Evolutionary conservation across 2,329 filamentous ascomycete species (phyloP).

Genomic region (Aspergillaceae sp.): DNA sequence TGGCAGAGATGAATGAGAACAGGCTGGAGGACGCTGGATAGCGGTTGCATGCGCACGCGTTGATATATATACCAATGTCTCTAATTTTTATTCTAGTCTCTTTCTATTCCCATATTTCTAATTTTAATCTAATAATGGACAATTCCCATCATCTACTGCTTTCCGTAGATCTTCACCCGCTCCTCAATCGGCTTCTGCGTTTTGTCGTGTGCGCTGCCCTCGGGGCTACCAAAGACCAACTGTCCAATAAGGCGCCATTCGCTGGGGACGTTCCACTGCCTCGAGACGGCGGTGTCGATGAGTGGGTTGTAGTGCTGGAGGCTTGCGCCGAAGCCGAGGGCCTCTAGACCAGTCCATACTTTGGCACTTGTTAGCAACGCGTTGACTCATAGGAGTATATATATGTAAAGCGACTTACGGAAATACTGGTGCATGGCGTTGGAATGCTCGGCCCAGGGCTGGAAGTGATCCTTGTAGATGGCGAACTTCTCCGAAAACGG

Average conservation of each 20-base stretch:
- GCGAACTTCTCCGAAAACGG: constrained; percentile 60
- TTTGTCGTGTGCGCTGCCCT: constrained; percentile 54
- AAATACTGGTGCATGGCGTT: constrained; percentile 74
- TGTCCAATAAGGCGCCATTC: constrained; percentile 74
- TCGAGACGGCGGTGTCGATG: constrained; percentile 62
- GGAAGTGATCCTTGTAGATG: constrained; percentile 71
- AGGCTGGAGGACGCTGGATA: too few relatives aligned
- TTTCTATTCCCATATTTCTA: too few relatives aligned
- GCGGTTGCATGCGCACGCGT: too few relatives aligned
- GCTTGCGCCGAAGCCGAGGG: constrained; percentile 78
- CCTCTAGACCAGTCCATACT: constrained; percentile 73
- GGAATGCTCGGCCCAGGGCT: constrained; percentile 65
- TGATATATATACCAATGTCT: too few relatives aligned
- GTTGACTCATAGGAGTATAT: background rate
- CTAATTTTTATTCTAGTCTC: too few relatives aligned
- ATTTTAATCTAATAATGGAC: too few relatives aligned
- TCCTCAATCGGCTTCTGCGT: constrained; percentile 56
- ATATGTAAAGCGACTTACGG: constrained; percentile 20
- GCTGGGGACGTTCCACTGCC: constrained; percentile 60
- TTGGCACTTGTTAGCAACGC: constrained; percentile 1
- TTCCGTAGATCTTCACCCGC: constrained; percentile 55
- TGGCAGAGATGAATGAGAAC: too few relatives aligned
- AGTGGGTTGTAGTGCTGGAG: constrained; percentile 91
- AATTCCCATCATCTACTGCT: constrained; percentile 8
- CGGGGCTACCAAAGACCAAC: constrained; percentile 66